Conservation (phyloP, 192 early-diverging fungal genomes). For the Gamsiella multidivaricata region DNA sequence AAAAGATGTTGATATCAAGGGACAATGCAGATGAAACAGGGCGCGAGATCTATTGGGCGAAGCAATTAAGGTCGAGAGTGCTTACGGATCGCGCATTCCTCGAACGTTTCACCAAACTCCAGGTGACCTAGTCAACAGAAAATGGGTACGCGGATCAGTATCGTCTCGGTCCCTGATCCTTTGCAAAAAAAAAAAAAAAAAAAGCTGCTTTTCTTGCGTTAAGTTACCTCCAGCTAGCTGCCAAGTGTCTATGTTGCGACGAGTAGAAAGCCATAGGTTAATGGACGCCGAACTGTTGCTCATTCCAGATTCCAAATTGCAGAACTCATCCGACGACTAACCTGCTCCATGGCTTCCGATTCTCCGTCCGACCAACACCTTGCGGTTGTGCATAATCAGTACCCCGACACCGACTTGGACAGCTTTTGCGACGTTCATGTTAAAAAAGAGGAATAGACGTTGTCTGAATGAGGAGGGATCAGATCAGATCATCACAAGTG, state of each 20-base stretch:
- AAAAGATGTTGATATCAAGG: not conserved
- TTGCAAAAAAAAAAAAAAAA: not conserved
- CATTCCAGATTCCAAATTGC: too few relatives aligned
- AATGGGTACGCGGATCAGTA: not conserved
- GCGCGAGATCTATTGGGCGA: not conserved
- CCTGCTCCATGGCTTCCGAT: slow-evolving; percentile 68
- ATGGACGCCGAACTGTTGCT: not conserved
- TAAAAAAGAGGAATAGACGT: too few relatives aligned
- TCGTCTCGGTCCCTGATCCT: too few relatives aligned
- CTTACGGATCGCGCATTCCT: slow-evolving; percentile 63
- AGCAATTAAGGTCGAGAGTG: not conserved
- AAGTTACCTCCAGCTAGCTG: slow-evolving; percentile 62
- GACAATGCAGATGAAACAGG: not conserved
- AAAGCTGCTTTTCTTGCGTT: not conserved
- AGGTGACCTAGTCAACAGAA: slow-evolving; percentile 55
- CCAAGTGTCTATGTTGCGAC: slow-evolving; percentile 36
- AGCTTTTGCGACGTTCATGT: not conserved
- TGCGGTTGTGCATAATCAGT: slow-evolving; percentile 28
- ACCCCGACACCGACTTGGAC: slow-evolving; percentile 51
- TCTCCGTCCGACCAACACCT: slow-evolving; percentile 64
- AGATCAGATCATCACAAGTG: not conserved
- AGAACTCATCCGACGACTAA: not conserved
- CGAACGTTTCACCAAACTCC: slow-evolving; percentile 65
- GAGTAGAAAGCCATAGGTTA: not conserved
- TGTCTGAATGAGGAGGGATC: too few relatives aligned